Percentiles rank a stretch among this genome's conserved stretches.
Conservation (phyloP, 192 early-diverging fungal species). For the Spizellomyces punctatus region DNA sequence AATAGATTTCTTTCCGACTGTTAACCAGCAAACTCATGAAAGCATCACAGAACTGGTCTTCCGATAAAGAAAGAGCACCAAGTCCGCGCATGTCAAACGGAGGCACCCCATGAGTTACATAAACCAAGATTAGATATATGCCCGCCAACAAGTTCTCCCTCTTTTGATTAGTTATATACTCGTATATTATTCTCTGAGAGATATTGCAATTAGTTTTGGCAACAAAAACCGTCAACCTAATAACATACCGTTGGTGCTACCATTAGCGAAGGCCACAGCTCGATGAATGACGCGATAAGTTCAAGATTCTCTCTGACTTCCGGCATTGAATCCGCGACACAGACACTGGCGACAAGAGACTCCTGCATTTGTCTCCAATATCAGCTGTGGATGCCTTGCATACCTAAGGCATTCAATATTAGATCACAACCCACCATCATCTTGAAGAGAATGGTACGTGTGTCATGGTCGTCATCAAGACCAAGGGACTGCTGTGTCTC, state of each 20-base stretch:
- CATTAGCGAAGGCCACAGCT: constrained; percentile 62
- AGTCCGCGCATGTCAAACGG: constrained; percentile 30
- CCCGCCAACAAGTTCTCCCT: constrained; percentile 57
- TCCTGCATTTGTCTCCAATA: not conserved
- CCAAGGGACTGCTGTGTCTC: not conserved
- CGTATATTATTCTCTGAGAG: constrained; percentile 30
- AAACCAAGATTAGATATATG: constrained; percentile 59
- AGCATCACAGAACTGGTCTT: constrained; percentile 20
- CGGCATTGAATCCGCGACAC: constrained; percentile 26
- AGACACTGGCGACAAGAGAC: constrained; percentile 9
- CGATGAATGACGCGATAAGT: constrained; percentile 62
- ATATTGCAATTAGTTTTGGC: not conserved
- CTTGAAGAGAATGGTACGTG: too few relatives aligned
- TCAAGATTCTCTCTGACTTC: constrained; percentile 56
- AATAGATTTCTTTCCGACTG: constrained; percentile 41
- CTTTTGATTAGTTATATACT: constrained; percentile 3
- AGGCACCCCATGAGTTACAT: constrained; percentile 52
- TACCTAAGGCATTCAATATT: too few relatives aligned
- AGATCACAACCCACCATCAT: too few relatives aligned
- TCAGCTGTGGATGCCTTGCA: too few relatives aligned
- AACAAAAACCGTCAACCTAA: not conserved
- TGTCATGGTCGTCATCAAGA: too few relatives aligned
- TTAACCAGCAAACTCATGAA: constrained; percentile 34
- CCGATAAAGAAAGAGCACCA: constrained; percentile 23
- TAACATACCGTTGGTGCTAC: constrained; percentile 65